Evolutionary conservation across 331 rosid species (phyloP).

Genomic region (Malus hybrid): DNA sequence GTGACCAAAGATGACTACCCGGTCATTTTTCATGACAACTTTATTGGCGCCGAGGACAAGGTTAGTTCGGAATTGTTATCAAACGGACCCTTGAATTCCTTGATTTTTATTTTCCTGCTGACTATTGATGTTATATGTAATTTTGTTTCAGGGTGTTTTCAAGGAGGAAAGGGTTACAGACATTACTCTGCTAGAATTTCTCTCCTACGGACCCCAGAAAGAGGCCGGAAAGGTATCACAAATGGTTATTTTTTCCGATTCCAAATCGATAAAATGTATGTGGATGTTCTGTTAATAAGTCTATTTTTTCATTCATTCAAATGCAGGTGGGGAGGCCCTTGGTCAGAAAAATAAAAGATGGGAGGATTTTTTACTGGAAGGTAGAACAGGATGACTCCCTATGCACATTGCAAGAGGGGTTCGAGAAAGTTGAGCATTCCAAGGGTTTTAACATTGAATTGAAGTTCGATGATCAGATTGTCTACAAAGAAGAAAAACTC

Average conservation of each 20-base stretch:
- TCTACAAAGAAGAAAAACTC: conserved; percentile 40
- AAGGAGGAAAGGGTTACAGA: conserved; percentile 53
- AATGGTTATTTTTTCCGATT: not conserved
- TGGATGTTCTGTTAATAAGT: no score
- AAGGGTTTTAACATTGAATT: conserved; percentile 71
- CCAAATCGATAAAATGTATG: not conserved
- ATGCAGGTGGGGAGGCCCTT: conserved; percentile 36
- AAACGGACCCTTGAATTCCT: no score
- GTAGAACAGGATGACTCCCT: conserved; percentile 64
- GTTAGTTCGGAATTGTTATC: conserved; percentile 23
- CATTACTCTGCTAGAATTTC: conserved; percentile 45
- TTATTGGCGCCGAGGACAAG: conserved; percentile 42
- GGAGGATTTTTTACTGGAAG: conserved; percentile 44
- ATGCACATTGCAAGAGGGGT: conserved; percentile 69
- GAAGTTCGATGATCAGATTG: conserved; percentile 62
- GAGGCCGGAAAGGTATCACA: conserved; percentile 24
- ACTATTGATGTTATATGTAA: not conserved
- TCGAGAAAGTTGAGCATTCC: conserved; percentile 38
- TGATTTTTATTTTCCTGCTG: not conserved
- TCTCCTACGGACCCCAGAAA: conserved; percentile 58
- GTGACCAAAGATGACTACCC: conserved; percentile 75
- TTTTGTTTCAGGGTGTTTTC: conserved; percentile 43
- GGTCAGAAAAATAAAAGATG: conserved; percentile 50
- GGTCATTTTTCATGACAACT: conserved; percentile 69
- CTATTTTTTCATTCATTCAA: not conserved